A percentile compares a stretch with the other conserved stretches of the same genome.
These are phyloP conservation scores for Xylariomycetidae sp. DNA, from an alignment of 2,329 filamentous ascomycete genomes.

Conservation along the genomic window DNA sequence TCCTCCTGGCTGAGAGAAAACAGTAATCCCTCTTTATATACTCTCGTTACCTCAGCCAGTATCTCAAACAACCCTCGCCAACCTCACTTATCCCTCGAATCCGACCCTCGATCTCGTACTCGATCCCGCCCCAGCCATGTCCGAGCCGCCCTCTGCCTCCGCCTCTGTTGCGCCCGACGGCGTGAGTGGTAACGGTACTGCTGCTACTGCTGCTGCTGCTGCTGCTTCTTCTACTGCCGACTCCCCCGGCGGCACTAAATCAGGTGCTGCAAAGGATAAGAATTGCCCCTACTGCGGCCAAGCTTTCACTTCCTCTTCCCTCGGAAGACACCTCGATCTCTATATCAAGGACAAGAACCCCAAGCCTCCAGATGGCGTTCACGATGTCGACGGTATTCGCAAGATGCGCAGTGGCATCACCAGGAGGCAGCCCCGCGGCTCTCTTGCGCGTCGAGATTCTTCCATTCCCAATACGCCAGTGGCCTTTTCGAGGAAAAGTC, in stretches of 20 bases:
- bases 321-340: constrained; percentile 88
- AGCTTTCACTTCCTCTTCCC: constrained; percentile 86
- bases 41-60: too few species aligned
- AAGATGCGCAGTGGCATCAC: constrained; percentile 83
- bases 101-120: neutral
- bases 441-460: constrained; percentile 53
- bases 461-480: constrained; percentile 56
- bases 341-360: constrained; percentile 94
- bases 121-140: constrained; percentile 11
- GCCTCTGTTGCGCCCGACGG: too few species aligned
- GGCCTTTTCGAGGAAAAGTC: constrained; percentile 35
- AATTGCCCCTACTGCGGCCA: constrained; percentile 85
- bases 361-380: constrained; percentile 78
- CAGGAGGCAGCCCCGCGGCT: constrained; percentile 71
- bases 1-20: too few species aligned
- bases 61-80: too few species aligned
- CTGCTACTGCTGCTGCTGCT: too few species aligned
- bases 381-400: constrained; percentile 84
- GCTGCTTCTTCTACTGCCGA: constrained; percentile 18
- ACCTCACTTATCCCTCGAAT: too few species aligned
- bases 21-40: too few species aligned
- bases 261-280: constrained; percentile 71
- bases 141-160: constrained; percentile 12
- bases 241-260: constrained; percentile 34
- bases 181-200: too few species aligned